Conservation (phyloP, 306 rosid species). For the Cucumis cinereus region DNA sequence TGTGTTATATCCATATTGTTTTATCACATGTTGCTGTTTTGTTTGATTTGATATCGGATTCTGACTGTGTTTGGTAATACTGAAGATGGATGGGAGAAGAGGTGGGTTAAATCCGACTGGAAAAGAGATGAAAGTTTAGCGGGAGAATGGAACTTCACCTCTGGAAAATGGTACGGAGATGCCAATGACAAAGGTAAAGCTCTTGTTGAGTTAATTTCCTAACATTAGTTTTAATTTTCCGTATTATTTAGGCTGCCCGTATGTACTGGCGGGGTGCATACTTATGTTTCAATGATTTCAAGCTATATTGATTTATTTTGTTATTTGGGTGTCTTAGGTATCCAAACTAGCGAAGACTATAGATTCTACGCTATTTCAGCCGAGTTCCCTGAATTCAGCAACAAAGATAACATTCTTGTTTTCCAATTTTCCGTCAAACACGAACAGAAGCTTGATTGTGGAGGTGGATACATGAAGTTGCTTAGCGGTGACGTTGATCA, state of each 20-base stretch:
- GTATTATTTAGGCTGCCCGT: too few species aligned
- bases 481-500: slow-evolving; percentile 87
- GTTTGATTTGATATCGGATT: neutral
- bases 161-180: slow-evolving; percentile 94
- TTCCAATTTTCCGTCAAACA: slow-evolving; percentile 96
- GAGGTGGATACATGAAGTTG: slow-evolving; percentile 98
- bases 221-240: neutral
- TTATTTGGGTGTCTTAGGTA: slow-evolving; percentile 40
- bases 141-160: slow-evolving; percentile 92
- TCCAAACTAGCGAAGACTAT: slow-evolving; percentile 95
- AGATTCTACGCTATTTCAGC: slow-evolving; percentile 95
- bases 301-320: neutral
- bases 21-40: neutral
- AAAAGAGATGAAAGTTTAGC: slow-evolving; percentile 74
- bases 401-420: slow-evolving; percentile 73
- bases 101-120: slow-evolving; percentile 96
- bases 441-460: slow-evolving; percentile 98
- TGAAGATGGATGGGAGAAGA: slow-evolving; percentile 83
- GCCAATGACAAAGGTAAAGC: slow-evolving; percentile 63
- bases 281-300: neutral
- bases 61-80: slow-evolving; percentile 17
- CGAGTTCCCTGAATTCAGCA: slow-evolving; percentile 90
- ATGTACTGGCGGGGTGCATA: neutral
- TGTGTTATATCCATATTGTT: neutral
- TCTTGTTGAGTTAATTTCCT: neutral